phyloP scores from a whole-genome alignment of 257 asterid species.

The Solanum lycopersicoides region DNA sequence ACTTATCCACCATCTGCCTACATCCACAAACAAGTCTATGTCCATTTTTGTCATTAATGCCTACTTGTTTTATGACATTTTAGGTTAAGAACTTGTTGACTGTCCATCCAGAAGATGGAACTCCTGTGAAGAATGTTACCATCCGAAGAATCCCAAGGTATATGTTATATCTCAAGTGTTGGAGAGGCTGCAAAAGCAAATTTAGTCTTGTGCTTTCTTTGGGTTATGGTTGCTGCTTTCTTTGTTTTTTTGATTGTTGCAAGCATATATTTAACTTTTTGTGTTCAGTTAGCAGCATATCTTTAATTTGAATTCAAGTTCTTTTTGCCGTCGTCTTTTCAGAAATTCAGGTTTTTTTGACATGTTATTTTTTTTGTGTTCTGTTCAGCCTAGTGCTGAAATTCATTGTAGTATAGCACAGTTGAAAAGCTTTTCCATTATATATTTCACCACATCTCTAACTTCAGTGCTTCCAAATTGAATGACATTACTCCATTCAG shows the following conservation, averaged over 20 bases:
- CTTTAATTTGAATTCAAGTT: background rate
- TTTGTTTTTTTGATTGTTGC: background rate
- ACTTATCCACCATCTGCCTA: background rate
- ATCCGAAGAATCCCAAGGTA: constrained; percentile 88
- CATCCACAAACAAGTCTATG: background rate
- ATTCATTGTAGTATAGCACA: background rate
- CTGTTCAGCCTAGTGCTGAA: background rate
- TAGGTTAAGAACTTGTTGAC: constrained; percentile 81
- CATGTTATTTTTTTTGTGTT: background rate
- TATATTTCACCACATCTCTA: background rate
- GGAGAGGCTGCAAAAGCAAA: background rate
- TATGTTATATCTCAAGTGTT: background rate
- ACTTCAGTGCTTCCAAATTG: background rate
- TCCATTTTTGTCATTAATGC: background rate
- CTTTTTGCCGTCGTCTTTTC: background rate
- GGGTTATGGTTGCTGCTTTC: background rate
- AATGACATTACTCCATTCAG: background rate
- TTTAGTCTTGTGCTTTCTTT: background rate
- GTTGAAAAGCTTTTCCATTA: background rate
- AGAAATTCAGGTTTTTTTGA: background rate
- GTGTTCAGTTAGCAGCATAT: background rate
- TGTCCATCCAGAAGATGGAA: constrained; percentile 66
- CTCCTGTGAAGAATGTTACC: constrained; percentile 74
- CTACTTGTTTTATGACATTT: background rate
- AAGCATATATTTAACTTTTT: background rate